Evolutionary conservation across 2,329 filamentous ascomycete genomes (phyloP).

Genomic region (Pyrenophora teres): DNA sequence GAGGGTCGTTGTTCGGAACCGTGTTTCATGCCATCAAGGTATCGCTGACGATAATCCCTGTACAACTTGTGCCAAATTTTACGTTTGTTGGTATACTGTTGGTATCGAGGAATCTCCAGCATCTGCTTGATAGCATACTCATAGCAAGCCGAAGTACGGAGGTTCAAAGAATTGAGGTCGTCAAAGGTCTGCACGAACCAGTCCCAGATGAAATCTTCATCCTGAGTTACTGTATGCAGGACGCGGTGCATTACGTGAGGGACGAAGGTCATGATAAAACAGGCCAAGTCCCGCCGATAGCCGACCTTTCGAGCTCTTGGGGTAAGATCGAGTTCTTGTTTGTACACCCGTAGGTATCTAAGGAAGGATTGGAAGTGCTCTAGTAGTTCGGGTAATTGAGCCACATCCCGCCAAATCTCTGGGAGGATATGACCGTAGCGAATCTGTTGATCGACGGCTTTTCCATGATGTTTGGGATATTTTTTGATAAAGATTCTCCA

Average conservation of each 20-base stretch:
- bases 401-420: conserved; percentile 32
- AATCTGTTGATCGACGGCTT: not conserved
- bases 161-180: conserved; percentile 22
- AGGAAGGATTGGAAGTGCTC: conserved; percentile 36
- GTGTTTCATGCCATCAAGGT: conserved; percentile 16
- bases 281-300: conserved; percentile 7
- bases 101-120: conserved; percentile 35
- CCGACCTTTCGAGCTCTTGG: conserved; percentile 3
- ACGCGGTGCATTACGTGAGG: conserved; percentile 35
- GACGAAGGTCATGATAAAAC: conserved; percentile 36
- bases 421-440: conserved; percentile 17
- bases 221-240: conserved; percentile 18
- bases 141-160: conserved; percentile 31
- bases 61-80: conserved; percentile 39
- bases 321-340: conserved; percentile 28
- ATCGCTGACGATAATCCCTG: conserved; percentile 25
- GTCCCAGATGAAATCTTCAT: conserved; percentile 34
- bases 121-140: conserved; percentile 34
- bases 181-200: conserved; percentile 35
- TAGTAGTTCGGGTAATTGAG: conserved; percentile 30
- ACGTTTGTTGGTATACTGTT: conserved; percentile 30
- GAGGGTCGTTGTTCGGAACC: conserved; percentile 23
- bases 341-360: conserved; percentile 28
- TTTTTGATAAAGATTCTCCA: conserved; percentile 25
- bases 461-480: conserved; percentile 4